phyloP scores from a whole-genome alignment of 176 grass and related monocot genomes.

The Oryza australiensis region DNA sequence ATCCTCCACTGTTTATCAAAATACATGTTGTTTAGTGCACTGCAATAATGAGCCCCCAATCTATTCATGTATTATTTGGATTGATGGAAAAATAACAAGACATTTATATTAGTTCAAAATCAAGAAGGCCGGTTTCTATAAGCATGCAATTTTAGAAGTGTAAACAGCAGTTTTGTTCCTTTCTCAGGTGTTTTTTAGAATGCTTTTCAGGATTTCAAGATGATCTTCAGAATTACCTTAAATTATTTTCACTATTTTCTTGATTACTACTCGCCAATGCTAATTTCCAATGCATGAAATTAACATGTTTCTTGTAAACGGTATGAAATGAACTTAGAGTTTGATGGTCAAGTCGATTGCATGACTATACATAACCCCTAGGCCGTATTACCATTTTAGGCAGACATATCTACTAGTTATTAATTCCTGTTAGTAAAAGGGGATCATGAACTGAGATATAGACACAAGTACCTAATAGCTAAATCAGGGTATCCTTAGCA shows the following conservation, averaged over 20 bases:
- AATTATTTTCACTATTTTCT: neutral
- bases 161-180: neutral
- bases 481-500: neutral
- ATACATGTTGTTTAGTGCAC: neutral
- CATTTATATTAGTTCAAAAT: neutral
- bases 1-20: constrained; percentile 16
- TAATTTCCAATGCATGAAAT: neutral
- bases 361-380: neutral
- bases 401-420: neutral
- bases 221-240: neutral
- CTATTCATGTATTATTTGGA: constrained; percentile 1
- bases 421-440: neutral
- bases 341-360: neutral
- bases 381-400: neutral
- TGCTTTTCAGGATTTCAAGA: neutral
- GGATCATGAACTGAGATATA: neutral
- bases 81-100: neutral
- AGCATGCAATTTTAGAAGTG: neutral
- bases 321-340: neutral
- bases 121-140: neutral
- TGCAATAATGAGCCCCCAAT: neutral
- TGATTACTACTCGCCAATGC: neutral
- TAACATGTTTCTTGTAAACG: neutral
- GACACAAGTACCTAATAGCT: neutral
- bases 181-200: neutral